Percentiles rank a stretch among this genome's conserved stretches.
Conservation (phyloP, 345 rosid species). For the Corchorus capsularis region DNA sequence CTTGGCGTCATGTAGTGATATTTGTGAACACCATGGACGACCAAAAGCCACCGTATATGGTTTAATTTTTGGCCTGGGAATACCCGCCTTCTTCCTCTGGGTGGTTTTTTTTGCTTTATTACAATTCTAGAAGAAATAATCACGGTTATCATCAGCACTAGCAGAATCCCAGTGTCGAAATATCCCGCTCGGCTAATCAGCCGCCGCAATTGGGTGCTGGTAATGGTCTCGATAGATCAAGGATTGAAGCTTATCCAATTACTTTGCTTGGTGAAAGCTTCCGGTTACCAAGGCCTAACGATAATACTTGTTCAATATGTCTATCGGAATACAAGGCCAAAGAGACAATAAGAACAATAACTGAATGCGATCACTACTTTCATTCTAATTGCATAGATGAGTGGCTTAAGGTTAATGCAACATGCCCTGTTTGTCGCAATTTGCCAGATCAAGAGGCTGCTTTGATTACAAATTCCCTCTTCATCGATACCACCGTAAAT, state of each 20-base stretch:
- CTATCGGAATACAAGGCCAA: slow-evolving; percentile 1
- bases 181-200: neutral
- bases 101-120: slow-evolving; percentile 30
- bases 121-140: slow-evolving; percentile 21
- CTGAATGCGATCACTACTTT: neutral
- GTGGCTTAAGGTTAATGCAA: neutral
- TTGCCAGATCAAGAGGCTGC: slow-evolving; percentile 9
- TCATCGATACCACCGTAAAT: neutral
- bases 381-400: neutral
- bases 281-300: neutral
- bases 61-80: slow-evolving; percentile 44
- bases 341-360: neutral
- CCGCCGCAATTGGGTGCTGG: neutral
- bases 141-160: neutral
- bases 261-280: neutral
- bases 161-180: neutral
- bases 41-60: slow-evolving; percentile 47
- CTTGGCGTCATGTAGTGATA: neutral
- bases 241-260: neutral
- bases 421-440: slow-evolving; percentile 45
- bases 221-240: neutral
- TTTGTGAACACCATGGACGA: neutral
- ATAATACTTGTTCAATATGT: neutral
- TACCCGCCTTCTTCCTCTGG: slow-evolving; percentile 40
- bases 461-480: neutral